Percentiles rank a stretch among this genome's conserved stretches.
Evolutionary conservation across 2,329 filamentous ascomycete species (phyloP).

Genomic region (Clarireedia monteithiana): DNA sequence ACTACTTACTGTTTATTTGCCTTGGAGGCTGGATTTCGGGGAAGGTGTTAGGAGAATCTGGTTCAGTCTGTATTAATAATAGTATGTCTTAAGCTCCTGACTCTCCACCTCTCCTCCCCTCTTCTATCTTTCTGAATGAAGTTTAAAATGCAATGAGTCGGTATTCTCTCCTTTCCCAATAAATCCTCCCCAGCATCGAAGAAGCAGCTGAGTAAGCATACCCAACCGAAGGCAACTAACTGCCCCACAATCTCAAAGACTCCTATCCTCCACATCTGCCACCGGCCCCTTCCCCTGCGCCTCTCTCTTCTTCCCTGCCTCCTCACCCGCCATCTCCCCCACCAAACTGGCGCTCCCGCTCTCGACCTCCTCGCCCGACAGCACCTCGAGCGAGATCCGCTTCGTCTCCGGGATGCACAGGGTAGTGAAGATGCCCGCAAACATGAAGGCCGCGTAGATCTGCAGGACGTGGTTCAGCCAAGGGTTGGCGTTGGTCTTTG

Average conservation of each 20-base stretch:
- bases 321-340: not conserved
- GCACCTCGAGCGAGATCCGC: constrained; percentile 62
- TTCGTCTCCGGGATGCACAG: constrained; percentile 73
- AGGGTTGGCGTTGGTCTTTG: constrained; percentile 1
- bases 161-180: no score
- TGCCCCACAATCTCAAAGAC: not conserved
- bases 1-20: no score
- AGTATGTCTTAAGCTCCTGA: no score
- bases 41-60: no score
- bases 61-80: no score
- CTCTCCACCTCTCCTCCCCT: no score
- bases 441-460: constrained; percentile 76
- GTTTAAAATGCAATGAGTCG: no score
- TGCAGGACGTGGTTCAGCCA: constrained; percentile 69
- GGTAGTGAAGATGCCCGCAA: constrained; percentile 59
- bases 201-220: not conserved
- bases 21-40: no score
- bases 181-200: no score
- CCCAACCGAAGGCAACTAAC: not conserved
- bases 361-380: constrained; percentile 49
- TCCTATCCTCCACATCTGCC: not conserved
- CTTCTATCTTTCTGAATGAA: no score
- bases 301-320: not conserved
- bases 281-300: not conserved
- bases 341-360: not conserved